phyloP scores from a whole-genome alignment of 2,329 filamentous ascomycete species.

The Monilinia fructicola region DNA sequence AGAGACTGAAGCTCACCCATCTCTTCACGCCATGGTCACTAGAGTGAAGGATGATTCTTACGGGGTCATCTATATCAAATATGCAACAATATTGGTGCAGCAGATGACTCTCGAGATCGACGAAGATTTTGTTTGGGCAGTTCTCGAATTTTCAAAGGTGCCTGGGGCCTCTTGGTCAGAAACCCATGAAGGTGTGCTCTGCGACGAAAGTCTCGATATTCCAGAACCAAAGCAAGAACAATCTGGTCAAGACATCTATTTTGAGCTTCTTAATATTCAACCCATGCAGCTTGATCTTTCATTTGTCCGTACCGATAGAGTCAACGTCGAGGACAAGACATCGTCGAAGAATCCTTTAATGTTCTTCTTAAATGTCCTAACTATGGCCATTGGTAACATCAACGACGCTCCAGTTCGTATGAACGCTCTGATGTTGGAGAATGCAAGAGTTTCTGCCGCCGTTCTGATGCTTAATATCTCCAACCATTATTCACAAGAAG shows the following conservation, averaged over 20 bases:
- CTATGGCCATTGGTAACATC: slow-evolving; percentile 98
- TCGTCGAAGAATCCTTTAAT: slow-evolving; percentile 91
- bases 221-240: slow-evolving; percentile 86
- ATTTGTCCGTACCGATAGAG: slow-evolving; percentile 92
- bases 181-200: slow-evolving; percentile 74
- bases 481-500: slow-evolving; percentile 96
- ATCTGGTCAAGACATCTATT: slow-evolving; percentile 91
- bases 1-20: slow-evolving; percentile 94
- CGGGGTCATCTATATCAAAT: slow-evolving; percentile 97
- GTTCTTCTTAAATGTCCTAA: slow-evolving; percentile 98
- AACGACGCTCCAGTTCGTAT: slow-evolving; percentile 94
- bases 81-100: slow-evolving; percentile 88
- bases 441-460: slow-evolving; percentile 84
- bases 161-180: slow-evolving; percentile 86
- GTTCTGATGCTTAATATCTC: slow-evolving; percentile 83
- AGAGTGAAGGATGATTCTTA: slow-evolving; percentile 98
- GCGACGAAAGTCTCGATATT: slow-evolving; percentile 85
- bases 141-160: slow-evolving; percentile 92
- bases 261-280: slow-evolving; percentile 93
- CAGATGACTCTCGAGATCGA: slow-evolving; percentile 98
- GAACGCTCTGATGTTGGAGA: slow-evolving; percentile 92
- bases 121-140: slow-evolving; percentile 95
- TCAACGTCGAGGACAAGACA: slow-evolving; percentile 94
- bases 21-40: slow-evolving; percentile 86
- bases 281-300: slow-evolving; percentile 98